These are phyloP conservation scores for Knufia fluminis DNA, from an alignment of 2,329 filamentous ascomycete genomes.

Conservation along the genomic window DNA sequence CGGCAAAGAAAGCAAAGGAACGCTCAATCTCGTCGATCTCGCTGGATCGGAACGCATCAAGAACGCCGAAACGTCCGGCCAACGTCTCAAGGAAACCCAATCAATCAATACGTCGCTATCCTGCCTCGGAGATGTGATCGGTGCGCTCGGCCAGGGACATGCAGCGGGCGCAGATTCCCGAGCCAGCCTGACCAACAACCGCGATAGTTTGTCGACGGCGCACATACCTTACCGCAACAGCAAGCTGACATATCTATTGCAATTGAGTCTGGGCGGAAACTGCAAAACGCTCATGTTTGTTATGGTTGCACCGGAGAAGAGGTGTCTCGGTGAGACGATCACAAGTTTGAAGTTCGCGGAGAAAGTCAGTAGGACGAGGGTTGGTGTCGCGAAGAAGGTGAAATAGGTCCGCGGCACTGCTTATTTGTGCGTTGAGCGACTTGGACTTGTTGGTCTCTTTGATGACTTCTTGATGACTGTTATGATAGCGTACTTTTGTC, in stretches of 20 bases:
- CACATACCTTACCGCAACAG: constrained; percentile 94
- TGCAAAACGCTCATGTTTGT: constrained; percentile 99
- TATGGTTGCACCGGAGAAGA: constrained; percentile 89
- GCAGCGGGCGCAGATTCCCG: constrained; percentile 36
- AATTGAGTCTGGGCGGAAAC: constrained; percentile 90
- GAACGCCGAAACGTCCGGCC: constrained; percentile 76
- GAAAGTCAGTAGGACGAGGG: constrained; percentile 50
- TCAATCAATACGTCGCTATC: constrained; percentile 94
- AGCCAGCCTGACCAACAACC: constrained; percentile 44
- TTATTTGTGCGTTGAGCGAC: too few species aligned
- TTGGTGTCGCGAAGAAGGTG: constrained; percentile 20
- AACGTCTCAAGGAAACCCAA: constrained; percentile 84
- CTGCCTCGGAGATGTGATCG: constrained; percentile 89
- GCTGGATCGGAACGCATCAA: constrained; percentile 87
- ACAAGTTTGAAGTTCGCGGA: constrained; percentile 94
- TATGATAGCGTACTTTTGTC: constrained; percentile 1
- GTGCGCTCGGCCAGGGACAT: constrained; percentile 58
- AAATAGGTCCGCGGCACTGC: not conserved
- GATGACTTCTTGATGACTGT: constrained; percentile 2
- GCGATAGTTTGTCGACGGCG: constrained; percentile 25
- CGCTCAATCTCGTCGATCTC: constrained; percentile 89
- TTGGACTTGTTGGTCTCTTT: not conserved
- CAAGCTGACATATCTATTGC: constrained; percentile 89
- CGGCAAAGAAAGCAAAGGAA: constrained; percentile 79
- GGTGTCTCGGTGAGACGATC: constrained; percentile 82